Evolutionary conservation across 2,329 filamentous ascomycete genomes (phyloP).

Genomic region (Alternaria sp.): DNA sequence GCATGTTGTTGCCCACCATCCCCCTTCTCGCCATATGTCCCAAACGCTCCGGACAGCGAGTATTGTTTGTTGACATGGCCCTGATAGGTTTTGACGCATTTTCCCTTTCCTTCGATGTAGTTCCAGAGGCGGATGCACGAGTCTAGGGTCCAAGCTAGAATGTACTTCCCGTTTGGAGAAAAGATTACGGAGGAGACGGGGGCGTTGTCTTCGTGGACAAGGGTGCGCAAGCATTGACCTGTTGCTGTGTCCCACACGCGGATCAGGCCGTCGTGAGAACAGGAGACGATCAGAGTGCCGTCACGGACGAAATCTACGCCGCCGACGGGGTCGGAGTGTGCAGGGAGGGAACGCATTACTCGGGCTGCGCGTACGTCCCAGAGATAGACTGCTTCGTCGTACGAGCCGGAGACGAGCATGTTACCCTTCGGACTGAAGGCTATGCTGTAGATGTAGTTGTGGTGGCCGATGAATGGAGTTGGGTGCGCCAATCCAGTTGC

Average conservation of each 20-base stretch:
- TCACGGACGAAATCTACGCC: conserved; percentile 94
- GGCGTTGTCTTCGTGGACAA: conserved; percentile 96
- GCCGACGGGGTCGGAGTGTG: conserved; percentile 92
- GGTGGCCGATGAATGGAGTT: conserved; percentile 78
- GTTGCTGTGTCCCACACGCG: conserved; percentile 96
- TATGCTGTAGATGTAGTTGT: conserved; percentile 94
- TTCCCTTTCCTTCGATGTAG: conserved; percentile 87
- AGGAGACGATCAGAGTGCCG: conserved; percentile 90
- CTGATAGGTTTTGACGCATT: conserved; percentile 96
- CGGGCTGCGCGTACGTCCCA: conserved; percentile 93
- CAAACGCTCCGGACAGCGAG: conserved; percentile 86
- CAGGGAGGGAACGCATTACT: conserved; percentile 88
- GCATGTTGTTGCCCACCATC: conserved; percentile 45
- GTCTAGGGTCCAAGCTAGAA: conserved; percentile 91
- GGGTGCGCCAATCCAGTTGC: conserved; percentile 66
- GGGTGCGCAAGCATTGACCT: conserved; percentile 91
- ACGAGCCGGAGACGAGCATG: conserved; percentile 92
- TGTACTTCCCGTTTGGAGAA: conserved; percentile 90
- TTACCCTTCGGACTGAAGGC: conserved; percentile 99
- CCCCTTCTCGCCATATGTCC: conserved; percentile 61
- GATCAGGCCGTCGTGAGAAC: conserved; percentile 78
- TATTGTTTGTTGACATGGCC: conserved; percentile 86
- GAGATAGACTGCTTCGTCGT: conserved; percentile 95
- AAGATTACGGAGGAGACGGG: conserved; percentile 90
- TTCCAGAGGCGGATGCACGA: conserved; percentile 92